Base-by-base conservation (phyloP, 352 stramenopile genomes). In the Thalassiosira hispida region DNA sequence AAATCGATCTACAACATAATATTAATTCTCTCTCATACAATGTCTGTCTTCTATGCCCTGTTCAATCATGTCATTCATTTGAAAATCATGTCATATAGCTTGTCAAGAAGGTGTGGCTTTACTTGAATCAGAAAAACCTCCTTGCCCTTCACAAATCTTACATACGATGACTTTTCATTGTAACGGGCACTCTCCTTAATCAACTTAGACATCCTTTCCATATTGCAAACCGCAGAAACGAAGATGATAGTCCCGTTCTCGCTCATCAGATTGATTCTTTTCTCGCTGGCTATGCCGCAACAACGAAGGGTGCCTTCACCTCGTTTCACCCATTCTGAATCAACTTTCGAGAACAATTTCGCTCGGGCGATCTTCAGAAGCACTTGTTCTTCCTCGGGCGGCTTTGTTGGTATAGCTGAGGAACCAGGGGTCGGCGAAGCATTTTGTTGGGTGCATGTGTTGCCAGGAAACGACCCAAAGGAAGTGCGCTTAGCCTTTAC, bases 151-250 rank as follows among this genome's bases (percentile, higher is more conserved):
- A 8, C 33, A 33, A 38, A 59, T 38, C 23, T 29, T 20, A 59
- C 29, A 33, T 59, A 59, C 4, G 51, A 29, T 61, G 12, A 14
- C 51, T 38, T 38, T n/a, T 14, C 52, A 2, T 44, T 44, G 6
- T n/a, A n/a, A n/a, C n/a, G n/a, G n/a, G n/a, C n/a, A n/a, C n/a
- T 44, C 51, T 61, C 52, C 23, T 44, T 61, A 16, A 8, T 61
- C 20, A 61, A 9, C 52, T 44, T 61, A 2, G 52, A n/a, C 52
- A 44, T 7, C 40, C 44, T 3, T 11, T 18, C 25, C 52, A 61
- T 18, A 23, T 40, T n/a, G 2, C 25, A 6, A 23, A 61, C 27
- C 31, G 22, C 52, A 2, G 22, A 2, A 61, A 44, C 25, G 7
- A 61, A 22, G 1, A 61, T 11, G 1, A 44, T 61, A 14, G 7